phyloP scores from a whole-genome alignment of 2,329 filamentous ascomycete species.

The Blastomyces emzantsi region DNA sequence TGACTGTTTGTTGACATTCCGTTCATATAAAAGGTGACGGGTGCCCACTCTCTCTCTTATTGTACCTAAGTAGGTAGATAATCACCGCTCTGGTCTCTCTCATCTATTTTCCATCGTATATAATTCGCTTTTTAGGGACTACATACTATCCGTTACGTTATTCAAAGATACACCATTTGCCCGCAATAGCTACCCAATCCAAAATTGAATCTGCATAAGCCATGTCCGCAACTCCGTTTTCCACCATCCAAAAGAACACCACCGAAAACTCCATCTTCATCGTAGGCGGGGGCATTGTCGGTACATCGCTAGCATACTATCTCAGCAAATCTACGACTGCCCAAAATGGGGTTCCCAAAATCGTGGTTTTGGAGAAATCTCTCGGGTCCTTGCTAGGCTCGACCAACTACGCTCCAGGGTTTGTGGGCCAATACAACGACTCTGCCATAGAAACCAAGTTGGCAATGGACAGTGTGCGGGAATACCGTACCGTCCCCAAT shows the following conservation, averaged over 20 bases:
- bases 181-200: no score
- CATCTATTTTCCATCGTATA: neutral
- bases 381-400: slow-evolving; percentile 23
- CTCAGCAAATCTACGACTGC: slow-evolving; percentile 18
- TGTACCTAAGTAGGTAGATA: neutral
- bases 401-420: slow-evolving; percentile 28
- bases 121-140: no score
- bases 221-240: slow-evolving; percentile 2
- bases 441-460: slow-evolving; percentile 25
- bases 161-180: neutral
- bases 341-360: slow-evolving; percentile 11
- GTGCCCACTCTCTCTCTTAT: neutral
- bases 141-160: neutral
- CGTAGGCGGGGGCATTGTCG: slow-evolving; percentile 29
- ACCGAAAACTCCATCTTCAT: slow-evolving; percentile 16
- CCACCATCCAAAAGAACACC: slow-evolving; percentile 3
- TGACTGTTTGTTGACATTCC: neutral
- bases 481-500: slow-evolving; percentile 23
- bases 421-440: slow-evolving; percentile 30
- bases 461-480: slow-evolving; percentile 25
- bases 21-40: neutral
- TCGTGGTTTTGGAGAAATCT: slow-evolving; percentile 24
- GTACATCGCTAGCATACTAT: slow-evolving; percentile 27
- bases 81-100: neutral
- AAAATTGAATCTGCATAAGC: neutral